Percentiles rank a stretch among this genome's conserved stretches.
Conservation (phyloP, 1,284 basidiomycete genomes). For the Pseudozyma flocculosa region DNA sequence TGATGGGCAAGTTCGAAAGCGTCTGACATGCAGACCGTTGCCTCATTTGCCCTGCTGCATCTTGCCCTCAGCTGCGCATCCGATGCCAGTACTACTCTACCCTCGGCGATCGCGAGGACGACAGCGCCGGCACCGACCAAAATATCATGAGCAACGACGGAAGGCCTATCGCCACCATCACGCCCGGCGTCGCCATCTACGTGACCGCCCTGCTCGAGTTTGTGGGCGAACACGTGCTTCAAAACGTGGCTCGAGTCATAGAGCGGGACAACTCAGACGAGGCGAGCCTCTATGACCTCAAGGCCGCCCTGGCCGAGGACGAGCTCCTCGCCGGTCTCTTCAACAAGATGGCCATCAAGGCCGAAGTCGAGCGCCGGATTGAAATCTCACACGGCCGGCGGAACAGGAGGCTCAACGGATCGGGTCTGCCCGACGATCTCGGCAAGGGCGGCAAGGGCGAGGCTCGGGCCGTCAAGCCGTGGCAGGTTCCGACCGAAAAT, state of each 20-base stretch:
- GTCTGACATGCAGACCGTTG: too few species aligned
- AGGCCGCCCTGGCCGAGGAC: slow-evolving; percentile 48
- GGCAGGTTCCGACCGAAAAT: slow-evolving; percentile 37
- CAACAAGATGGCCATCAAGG: slow-evolving; percentile 32
- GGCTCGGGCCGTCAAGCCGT: slow-evolving; percentile 31
- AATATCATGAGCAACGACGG: slow-evolving; percentile 53
- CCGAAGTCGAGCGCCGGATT: slow-evolving; percentile 25
- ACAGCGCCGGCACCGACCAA: slow-evolving; percentile 32
- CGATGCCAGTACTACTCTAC: slow-evolving; percentile 52
- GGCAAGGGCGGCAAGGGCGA: slow-evolving; percentile 13
- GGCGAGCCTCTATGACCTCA: slow-evolving; percentile 42
- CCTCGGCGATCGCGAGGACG: slow-evolving; percentile 41
- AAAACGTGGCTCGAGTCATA: slow-evolving; percentile 46
- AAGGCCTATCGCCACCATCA: slow-evolving; percentile 53
- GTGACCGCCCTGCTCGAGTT: slow-evolving; percentile 51
- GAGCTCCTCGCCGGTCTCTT: slow-evolving; percentile 35
- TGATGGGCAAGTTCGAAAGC: too few species aligned
- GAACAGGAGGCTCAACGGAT: slow-evolving; percentile 4
- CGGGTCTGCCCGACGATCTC: slow-evolving; percentile 7
- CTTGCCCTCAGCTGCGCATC: slow-evolving; percentile 16
- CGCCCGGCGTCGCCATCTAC: slow-evolving; percentile 50
- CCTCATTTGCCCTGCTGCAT: neutral
- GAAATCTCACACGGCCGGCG: slow-evolving; percentile 14
- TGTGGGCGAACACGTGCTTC: slow-evolving; percentile 43
- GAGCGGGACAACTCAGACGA: slow-evolving; percentile 54